Base-by-base conservation (phyloP, 164 flowering plant species). In the Vitis rupestris region DNA sequence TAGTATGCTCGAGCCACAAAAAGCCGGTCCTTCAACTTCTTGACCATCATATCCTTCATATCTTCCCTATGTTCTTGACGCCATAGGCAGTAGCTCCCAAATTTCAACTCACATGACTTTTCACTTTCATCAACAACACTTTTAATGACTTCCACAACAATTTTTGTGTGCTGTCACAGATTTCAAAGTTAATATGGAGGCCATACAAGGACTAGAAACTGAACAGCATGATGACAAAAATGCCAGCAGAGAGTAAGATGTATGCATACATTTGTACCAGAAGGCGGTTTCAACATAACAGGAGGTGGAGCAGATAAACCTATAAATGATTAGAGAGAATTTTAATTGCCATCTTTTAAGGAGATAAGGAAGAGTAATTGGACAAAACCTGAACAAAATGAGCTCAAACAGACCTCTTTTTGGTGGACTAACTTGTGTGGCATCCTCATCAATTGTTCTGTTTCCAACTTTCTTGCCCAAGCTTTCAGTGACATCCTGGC, bases 21-120 rank as follows among this genome's bases (percentile, higher is more conserved):
- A 67, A 96, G 89, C 67, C 76, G 83, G 78, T 96, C 97, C 80
- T 96, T 96, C 81, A 96, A 71, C 80, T 77, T 87, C 83, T 89
- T 96, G 73, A 96, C 93, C 72, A 82, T 80, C 37, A 72, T 66
- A 72, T 96, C 99, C 61, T 85, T 82, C 92, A 91, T 89, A 27
- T 77, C 86, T 81, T 86, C 95, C 66, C 74, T 91, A 61, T 90
- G 86, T 73, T 88, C 90, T 67, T 77, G 71, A 50, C 85, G 87
- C 99, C 99, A 96, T 57, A 87, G 80, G 82, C 99, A 96, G 71
- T 93, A 96, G 78, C 97, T 91, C 51, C 99, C 99, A 85, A 79
- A 93, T 78, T 79, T 87, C 71, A 81, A 23, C 69, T 91, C 90
- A 76, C 99, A 96, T 13, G 73, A 62, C 65, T 71, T 82, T 68